Conservation (phyloP, 805 yeast genomes). For the Groenewaldozyma salmanticensis region DNA sequence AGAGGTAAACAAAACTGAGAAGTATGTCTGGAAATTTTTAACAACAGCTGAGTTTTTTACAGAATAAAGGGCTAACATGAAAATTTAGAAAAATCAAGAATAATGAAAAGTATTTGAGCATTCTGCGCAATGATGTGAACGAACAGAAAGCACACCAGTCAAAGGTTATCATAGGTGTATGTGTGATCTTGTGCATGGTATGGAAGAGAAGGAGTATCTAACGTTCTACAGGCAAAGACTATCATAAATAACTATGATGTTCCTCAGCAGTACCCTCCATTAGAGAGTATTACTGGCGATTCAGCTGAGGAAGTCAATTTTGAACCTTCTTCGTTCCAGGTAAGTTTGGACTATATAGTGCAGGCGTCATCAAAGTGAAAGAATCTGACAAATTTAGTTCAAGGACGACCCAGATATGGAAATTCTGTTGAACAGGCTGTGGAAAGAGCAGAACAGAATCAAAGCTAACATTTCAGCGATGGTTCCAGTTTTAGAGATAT, state of each 20-base stretch:
- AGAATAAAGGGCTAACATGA: too few species aligned
- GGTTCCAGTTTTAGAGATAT: neutral
- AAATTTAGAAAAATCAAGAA: neutral
- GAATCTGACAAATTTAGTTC: too few species aligned
- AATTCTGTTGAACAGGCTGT: neutral
- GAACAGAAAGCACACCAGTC: neutral
- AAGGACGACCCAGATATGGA: too few species aligned
- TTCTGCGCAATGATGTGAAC: neutral
- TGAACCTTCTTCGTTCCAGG: too few species aligned
- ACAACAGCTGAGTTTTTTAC: too few species aligned
- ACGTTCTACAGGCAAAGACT: neutral
- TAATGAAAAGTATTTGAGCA: neutral
- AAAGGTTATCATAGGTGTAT: neutral
- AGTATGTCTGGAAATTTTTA: neutral
- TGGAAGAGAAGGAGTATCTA: too few species aligned
- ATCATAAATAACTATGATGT: neutral
- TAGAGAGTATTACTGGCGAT: too few species aligned
- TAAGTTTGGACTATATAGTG: too few species aligned
- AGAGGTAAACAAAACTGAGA: conserved; percentile 6
- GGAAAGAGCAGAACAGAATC: neutral
- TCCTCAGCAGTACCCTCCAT: neutral
- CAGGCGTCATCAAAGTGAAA: too few species aligned
- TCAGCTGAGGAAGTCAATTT: neutral
- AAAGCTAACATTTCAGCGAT: neutral
- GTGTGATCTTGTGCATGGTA: too few species aligned